These are phyloP conservation scores for Cornus suecica DNA, from an alignment of 148 eudicot genomes.

Conservation along the genomic window DNA sequence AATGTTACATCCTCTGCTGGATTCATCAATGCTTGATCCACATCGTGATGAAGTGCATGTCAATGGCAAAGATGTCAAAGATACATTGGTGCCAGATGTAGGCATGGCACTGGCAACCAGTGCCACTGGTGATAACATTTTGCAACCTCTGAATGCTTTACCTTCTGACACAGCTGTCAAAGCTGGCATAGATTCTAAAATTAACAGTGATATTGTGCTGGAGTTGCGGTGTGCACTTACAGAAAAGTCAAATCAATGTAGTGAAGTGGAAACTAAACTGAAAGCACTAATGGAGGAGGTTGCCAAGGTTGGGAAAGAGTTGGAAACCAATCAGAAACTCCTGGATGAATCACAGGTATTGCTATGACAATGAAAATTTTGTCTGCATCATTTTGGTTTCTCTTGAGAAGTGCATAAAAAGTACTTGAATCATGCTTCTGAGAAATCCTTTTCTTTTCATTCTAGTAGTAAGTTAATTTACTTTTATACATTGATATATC, in stretches of 20 bases:
- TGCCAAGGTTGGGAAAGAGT: conserved; percentile 60
- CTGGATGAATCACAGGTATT: conserved; percentile 95
- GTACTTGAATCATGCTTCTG: neutral
- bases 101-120: conserved; percentile 34
- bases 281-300: conserved; percentile 54
- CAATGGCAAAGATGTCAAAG: conserved; percentile 41
- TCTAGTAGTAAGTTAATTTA: neutral
- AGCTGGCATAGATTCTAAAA: conserved; percentile 34
- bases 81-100: conserved; percentile 23
- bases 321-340: conserved; percentile 73
- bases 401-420: neutral
- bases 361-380: neutral
- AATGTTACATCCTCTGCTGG: conserved; percentile 52
- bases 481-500: neutral
- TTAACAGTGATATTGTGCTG: conserved; percentile 40
- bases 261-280: conserved; percentile 54
- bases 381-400: neutral
- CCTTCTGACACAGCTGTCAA: conserved; percentile 33
- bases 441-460: neutral
- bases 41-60: conserved; percentile 50
- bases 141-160: conserved; percentile 27
- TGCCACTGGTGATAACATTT: conserved; percentile 41
- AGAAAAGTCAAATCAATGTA: conserved; percentile 58
- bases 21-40: conserved; percentile 73
- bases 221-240: conserved; percentile 57